Evolutionary conservation across 192 early-diverging fungal genomes (phyloP).

Genomic region (Kickxella alabastrina): DNA sequence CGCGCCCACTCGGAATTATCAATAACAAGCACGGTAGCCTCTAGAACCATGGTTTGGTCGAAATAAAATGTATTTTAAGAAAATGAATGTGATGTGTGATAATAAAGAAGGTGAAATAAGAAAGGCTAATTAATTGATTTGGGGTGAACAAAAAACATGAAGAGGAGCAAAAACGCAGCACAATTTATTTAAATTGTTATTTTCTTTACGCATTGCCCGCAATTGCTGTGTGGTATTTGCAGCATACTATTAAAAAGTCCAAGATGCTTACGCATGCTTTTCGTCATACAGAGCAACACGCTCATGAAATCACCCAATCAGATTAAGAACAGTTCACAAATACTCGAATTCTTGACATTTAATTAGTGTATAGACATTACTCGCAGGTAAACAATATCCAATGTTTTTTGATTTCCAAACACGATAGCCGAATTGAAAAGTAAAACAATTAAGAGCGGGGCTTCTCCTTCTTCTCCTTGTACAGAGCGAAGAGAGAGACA

Average conservation of each 20-base stretch:
- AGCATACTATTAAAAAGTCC: not conserved
- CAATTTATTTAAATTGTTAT: no score
- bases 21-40: constrained; percentile 85
- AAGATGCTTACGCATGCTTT: not conserved
- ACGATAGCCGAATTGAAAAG: not conserved
- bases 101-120: constrained; percentile 1
- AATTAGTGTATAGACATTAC: no score
- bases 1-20: constrained; percentile 99
- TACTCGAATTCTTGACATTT: no score
- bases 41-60: constrained; percentile 74
- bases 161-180: constrained; percentile 6
- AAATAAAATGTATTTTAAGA: not conserved
- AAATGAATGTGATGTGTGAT: not conserved
- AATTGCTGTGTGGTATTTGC: no score
- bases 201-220: no score
- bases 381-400: no score
- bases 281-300: not conserved
- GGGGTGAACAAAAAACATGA: not conserved
- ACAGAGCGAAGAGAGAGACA: constrained; percentile 97
- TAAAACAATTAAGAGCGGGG: constrained; percentile 73
- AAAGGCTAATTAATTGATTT: not conserved
- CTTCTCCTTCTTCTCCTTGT: constrained; percentile 99
- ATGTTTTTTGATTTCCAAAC: no score
- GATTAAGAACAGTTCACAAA: constrained; percentile 1
- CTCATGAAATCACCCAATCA: constrained; percentile 1